Percentiles rank a stretch among this genome's conserved stretches.
Evolutionary conservation across 805 yeast genomes (phyloP).

Genomic region (Teunomyces panamensis): DNA sequence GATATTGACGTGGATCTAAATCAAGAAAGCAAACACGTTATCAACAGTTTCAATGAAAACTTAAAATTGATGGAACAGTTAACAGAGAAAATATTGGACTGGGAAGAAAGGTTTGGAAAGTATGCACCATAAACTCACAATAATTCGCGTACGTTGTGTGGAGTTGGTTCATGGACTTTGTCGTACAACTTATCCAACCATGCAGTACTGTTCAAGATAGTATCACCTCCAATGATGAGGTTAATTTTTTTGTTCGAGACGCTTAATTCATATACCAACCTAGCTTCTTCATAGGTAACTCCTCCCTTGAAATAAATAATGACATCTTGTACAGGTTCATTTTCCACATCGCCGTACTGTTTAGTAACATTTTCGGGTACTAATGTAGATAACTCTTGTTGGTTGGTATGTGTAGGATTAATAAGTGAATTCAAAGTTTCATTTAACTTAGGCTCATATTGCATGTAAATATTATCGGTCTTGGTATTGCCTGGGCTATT

Average conservation of each 20-base stretch:
- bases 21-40: constrained; percentile 24
- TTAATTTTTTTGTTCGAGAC: constrained; percentile 54
- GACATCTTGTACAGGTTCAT: constrained; percentile 57
- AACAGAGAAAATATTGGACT: constrained; percentile 63
- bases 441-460: constrained; percentile 77
- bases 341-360: constrained; percentile 22
- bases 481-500: constrained; percentile 22
- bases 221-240: constrained; percentile 73
- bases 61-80: constrained; percentile 66
- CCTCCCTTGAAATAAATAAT: constrained; percentile 82
- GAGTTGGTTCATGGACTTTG: constrained; percentile 24
- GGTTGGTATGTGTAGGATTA: constrained; percentile 9
- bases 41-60: constrained; percentile 56
- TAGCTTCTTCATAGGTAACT: constrained; percentile 86
- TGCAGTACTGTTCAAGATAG: constrained; percentile 29
- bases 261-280: constrained; percentile 73
- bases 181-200: constrained; percentile 37
- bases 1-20: constrained; percentile 11
- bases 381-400: constrained; percentile 28
- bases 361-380: constrained; percentile 35
- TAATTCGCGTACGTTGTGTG: constrained; percentile 24
- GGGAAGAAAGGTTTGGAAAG: constrained; percentile 76
- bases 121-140: constrained; percentile 35
- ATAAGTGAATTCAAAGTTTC: constrained; percentile 26
- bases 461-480: constrained; percentile 80